Percentiles rank a stretch among this genome's conserved stretches.
Evolutionary conservation across 2,329 filamentous ascomycete genomes (phyloP).

Genomic region (Chaetothyriales sp.): DNA sequence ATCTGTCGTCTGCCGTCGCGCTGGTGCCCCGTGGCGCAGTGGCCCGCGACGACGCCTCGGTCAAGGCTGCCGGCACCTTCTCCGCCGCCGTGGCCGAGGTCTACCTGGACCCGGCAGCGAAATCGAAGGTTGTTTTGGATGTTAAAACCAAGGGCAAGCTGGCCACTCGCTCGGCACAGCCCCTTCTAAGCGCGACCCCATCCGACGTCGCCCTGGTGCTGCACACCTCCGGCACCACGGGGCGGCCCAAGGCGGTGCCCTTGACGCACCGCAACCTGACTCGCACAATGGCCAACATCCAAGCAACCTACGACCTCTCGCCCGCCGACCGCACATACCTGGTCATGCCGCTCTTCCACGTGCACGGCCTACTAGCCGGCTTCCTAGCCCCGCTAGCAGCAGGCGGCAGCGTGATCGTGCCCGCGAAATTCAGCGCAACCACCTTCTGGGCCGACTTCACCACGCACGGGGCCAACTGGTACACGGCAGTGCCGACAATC

Average conservation of each 20-base stretch:
- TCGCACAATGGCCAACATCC: slow-evolving; percentile 70
- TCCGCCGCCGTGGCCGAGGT: slow-evolving; percentile 74
- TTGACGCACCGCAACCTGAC: slow-evolving; percentile 62
- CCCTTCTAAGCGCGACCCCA: slow-evolving; percentile 44
- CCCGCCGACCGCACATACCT: slow-evolving; percentile 62
- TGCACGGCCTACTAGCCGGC: slow-evolving; percentile 72
- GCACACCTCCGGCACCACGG: slow-evolving; percentile 74
- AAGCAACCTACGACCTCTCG: slow-evolving; percentile 59
- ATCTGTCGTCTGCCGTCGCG: slow-evolving; percentile 64
- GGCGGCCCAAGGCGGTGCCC: slow-evolving; percentile 64
- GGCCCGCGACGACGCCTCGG: slow-evolving; percentile 50
- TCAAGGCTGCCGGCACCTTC: slow-evolving; percentile 63
- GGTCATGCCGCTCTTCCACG: slow-evolving; percentile 84
- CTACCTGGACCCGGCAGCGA: slow-evolving; percentile 53
- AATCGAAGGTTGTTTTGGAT: slow-evolving; percentile 58
- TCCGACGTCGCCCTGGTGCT: slow-evolving; percentile 69
- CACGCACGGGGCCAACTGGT: slow-evolving; percentile 68
- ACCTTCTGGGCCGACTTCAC: slow-evolving; percentile 72
- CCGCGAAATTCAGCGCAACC: slow-evolving; percentile 61
- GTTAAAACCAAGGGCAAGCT: slow-evolving; percentile 63
- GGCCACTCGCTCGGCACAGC: slow-evolving; percentile 32
- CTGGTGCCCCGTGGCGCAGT: slow-evolving; percentile 60
- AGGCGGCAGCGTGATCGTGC: slow-evolving; percentile 66
- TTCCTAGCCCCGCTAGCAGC: slow-evolving; percentile 63
- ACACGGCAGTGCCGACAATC: slow-evolving; percentile 83